phyloP scores from a whole-genome alignment of 2,329 filamentous ascomycete species.

The Claviceps arundinis region DNA sequence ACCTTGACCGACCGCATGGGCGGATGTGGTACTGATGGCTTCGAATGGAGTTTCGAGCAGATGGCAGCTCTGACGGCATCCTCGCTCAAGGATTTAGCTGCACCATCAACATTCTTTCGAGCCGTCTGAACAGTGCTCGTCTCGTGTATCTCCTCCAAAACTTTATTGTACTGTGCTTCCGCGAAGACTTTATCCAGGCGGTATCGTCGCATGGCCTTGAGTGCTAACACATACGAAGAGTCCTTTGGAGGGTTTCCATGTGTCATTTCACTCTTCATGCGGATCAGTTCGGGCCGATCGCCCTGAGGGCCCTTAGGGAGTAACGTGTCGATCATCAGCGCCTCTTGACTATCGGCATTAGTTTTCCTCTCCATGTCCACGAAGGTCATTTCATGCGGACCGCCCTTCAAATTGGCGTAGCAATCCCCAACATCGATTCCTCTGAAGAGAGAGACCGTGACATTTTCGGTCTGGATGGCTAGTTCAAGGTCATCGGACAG shows the following conservation, averaged over 20 bases:
- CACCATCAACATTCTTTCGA: neutral
- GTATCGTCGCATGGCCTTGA: slow-evolving; percentile 2
- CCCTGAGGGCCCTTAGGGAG: neutral
- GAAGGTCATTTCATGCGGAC: slow-evolving; percentile 2
- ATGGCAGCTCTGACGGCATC: neutral
- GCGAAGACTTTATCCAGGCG: neutral
- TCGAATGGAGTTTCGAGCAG: slow-evolving; percentile 3
- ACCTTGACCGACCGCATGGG: slow-evolving; percentile 5
- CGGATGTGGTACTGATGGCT: slow-evolving; percentile 4
- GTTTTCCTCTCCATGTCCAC: neutral
- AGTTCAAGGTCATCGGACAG: slow-evolving; percentile 3
- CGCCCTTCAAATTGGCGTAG: slow-evolving; percentile 4
- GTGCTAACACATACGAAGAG: neutral
- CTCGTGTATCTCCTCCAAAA: neutral
- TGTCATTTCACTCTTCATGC: slow-evolving; percentile 5
- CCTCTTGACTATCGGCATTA: neutral
- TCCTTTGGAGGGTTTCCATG: slow-evolving; percentile 3
- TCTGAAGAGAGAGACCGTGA: slow-evolving; percentile 3
- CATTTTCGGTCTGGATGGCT: slow-evolving; percentile 3
- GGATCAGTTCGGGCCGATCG: neutral
- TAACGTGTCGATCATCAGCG: neutral
- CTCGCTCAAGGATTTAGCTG: neutral
- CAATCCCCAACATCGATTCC: slow-evolving; percentile 4
- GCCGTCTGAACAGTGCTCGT: neutral
- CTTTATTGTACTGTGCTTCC: slow-evolving; percentile 1